phyloP scores from a whole-genome alignment of 2,329 filamentous ascomycete species.

The Trichoderma gracile region DNA sequence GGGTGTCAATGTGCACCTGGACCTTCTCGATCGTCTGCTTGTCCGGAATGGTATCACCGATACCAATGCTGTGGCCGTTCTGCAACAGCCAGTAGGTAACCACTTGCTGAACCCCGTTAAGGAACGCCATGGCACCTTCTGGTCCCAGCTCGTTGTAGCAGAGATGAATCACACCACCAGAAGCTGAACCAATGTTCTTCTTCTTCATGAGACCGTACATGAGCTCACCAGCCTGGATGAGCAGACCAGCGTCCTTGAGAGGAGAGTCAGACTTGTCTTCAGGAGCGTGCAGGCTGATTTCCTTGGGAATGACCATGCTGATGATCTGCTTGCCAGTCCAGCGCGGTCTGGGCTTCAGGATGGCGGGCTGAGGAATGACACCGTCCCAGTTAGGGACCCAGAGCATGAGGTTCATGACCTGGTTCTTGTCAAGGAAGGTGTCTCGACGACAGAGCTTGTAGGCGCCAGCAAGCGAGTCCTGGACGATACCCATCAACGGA shows the following conservation, averaged over 20 bases:
- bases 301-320: slow-evolving; percentile 85
- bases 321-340: slow-evolving; percentile 99
- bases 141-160: slow-evolving; percentile 94
- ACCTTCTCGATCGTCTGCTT: slow-evolving; percentile 80
- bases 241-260: slow-evolving; percentile 71
- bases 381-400: slow-evolving; percentile 99
- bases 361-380: slow-evolving; percentile 88
- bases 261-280: slow-evolving; percentile 63
- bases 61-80: slow-evolving; percentile 95
- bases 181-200: slow-evolving; percentile 88
- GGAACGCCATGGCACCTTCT: slow-evolving; percentile 85
- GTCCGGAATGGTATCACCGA: slow-evolving; percentile 96
- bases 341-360: slow-evolving; percentile 84
- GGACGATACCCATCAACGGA: slow-evolving; percentile 98
- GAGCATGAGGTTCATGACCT: slow-evolving; percentile 95
- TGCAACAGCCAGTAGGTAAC: slow-evolving; percentile 97
- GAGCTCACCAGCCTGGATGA: slow-evolving; percentile 84
- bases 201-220: slow-evolving; percentile 90
- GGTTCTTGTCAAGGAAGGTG: slow-evolving; percentile 83
- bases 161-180: slow-evolving; percentile 90
- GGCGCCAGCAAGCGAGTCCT: slow-evolving; percentile 92
- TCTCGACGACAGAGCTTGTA: slow-evolving; percentile 97
- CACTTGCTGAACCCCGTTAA: slow-evolving; percentile 92
- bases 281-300: slow-evolving; percentile 75
- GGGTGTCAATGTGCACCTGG: slow-evolving; percentile 73